Evolutionary conservation across 83 land plant genomes (phyloP), one percentile per base, ranked within the genome.

Genomic region (Picea abies): DNA sequence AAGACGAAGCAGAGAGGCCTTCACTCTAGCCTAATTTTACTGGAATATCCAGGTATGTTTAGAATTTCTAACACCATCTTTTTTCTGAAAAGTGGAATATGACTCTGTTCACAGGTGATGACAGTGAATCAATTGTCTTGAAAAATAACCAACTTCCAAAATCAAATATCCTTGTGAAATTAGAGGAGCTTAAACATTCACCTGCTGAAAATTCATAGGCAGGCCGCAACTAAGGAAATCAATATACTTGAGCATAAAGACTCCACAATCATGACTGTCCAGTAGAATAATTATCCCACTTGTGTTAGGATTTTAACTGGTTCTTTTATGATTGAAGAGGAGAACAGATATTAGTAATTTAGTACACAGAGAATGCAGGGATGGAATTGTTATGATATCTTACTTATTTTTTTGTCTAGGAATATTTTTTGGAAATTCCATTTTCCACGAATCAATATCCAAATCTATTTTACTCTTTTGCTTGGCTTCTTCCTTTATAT

Each of bases 201-300:
- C 96, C 95, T 94, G 96, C 35, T 68, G 75, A 67, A 94, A 94
- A 67, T 60, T 72, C 9, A 90, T 86, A n/a, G 83, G 81, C 7
- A 86, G 2, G 16, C 90, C 95, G 81, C 95, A 82, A 87, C 95
- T 94, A 39, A 83, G 88, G 79, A 92, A 94, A 80, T 94, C 96
- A 39, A 90, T 86, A 84, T 92, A 94, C 69, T 94, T 94, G 79
- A 94, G 82, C 96, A 92, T 90, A 80, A 94, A 94, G 89, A 94
- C 76, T 25, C 96, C 96, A 82, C 96, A 94, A 68, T 94, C 96
- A 60, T 67, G 87, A 84, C 96, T 94, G 91, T 82, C 64, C 14
- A 79, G 20, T 23, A 20, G 44, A 49, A 49, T 10, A n/a, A 75
- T n/a, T 75, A 41, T 71, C 44, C 29, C 58, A 73, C 56, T 41